A percentile compares a stretch with the other conserved stretches of the same genome.
Evolutionary conservation across 345 rosid genomes (phyloP).

Genomic region (Noccaea caerulescens): DNA sequence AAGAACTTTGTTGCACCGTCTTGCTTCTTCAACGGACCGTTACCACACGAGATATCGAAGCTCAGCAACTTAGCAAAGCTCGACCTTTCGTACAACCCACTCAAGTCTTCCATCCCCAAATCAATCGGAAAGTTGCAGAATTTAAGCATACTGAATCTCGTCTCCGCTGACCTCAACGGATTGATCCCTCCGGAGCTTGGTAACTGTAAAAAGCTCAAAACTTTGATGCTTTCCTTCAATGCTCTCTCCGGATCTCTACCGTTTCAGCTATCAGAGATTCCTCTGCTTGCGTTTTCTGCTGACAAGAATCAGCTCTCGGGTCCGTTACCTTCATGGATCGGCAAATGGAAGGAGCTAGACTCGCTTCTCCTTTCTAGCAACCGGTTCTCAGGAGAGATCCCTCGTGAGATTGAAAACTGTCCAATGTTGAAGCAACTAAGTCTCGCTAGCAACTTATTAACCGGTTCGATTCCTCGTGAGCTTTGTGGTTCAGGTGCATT

Average conservation of each 20-base stretch:
- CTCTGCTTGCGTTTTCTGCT: slow-evolving; percentile 64
- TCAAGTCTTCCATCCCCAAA: slow-evolving; percentile 66
- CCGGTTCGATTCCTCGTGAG: slow-evolving; percentile 70
- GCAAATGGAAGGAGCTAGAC: slow-evolving; percentile 62
- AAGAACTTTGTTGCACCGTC: slow-evolving; percentile 58
- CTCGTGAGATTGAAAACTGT: slow-evolving; percentile 65
- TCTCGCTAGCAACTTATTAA: slow-evolving; percentile 62
- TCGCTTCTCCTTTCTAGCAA: slow-evolving; percentile 70
- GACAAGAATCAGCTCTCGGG: slow-evolving; percentile 83
- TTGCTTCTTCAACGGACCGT: slow-evolving; percentile 69
- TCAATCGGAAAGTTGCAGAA: slow-evolving; percentile 60
- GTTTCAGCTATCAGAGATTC: slow-evolving; percentile 62
- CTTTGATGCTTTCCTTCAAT: slow-evolving; percentile 73
- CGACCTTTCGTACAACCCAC: slow-evolving; percentile 85
- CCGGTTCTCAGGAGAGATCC: slow-evolving; percentile 60
- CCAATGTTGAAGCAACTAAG: slow-evolving; percentile 56
- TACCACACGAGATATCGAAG: slow-evolving; percentile 63
- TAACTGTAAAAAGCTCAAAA: slow-evolving; percentile 59
- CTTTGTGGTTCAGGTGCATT: slow-evolving; percentile 67
- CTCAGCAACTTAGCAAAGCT: slow-evolving; percentile 56
- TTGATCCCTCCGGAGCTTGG: slow-evolving; percentile 79
- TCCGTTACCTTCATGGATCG: slow-evolving; percentile 71
- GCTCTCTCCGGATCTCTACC: slow-evolving; percentile 72
- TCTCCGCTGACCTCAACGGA: slow-evolving; percentile 63
- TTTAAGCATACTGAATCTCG: slow-evolving; percentile 59